Evolutionary conservation across 345 rosid genomes (phyloP), one percentile per base, ranked within the genome.

Genomic region (Erucastrum elatum): DNA sequence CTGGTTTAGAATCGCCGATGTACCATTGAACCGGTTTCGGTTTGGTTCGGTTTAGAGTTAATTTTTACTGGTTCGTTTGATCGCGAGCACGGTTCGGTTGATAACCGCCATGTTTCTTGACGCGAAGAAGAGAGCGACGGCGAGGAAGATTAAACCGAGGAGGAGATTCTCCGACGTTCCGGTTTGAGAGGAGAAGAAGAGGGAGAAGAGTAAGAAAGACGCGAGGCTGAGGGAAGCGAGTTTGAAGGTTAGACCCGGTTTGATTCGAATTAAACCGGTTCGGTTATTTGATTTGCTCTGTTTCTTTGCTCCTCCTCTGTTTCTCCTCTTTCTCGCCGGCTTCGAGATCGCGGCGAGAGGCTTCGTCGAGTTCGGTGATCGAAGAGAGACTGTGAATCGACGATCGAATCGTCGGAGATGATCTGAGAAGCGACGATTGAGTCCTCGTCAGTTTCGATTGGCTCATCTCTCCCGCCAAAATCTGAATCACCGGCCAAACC

Each of bases 311-410:
- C 63, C 74, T 74, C 68, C 74, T 74, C 68, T 81, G 85, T 35
- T 82, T 84, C 84, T 81, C 86, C 53, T 88, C 88, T 75, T 78
- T 83, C 77, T 77, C 77, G 9, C 66, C 76, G 44, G 73, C 9
- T 75, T 78, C 76, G 7, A 72, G 78, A 72, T 81, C 79, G 13
- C 70, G 29, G 17, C 63, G 70, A 70, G 39, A 59, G n/a, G 4
- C 34, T 65, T 65, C 72, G 49, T 71, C 21, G 49, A 85, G 92
- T 34, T 34, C 93, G 35, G 79, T 80, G 74, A 90, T 81, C n/a
- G 92, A 92, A 16, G 87, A 82, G 9, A 94, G 82, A 64, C 98
- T 94, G 72, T 92, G 95, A 68, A 94, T 86, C 66, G 98, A 90
- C 7, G 97, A 92, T 77, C 97, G 91, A 75, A 88, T 80, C 77